Percentiles rank a stretch among this genome's conserved stretches.
Evolutionary conservation across 1,284 basidiomycete species (phyloP).

Genomic region (Moesziomyces sp.): DNA sequence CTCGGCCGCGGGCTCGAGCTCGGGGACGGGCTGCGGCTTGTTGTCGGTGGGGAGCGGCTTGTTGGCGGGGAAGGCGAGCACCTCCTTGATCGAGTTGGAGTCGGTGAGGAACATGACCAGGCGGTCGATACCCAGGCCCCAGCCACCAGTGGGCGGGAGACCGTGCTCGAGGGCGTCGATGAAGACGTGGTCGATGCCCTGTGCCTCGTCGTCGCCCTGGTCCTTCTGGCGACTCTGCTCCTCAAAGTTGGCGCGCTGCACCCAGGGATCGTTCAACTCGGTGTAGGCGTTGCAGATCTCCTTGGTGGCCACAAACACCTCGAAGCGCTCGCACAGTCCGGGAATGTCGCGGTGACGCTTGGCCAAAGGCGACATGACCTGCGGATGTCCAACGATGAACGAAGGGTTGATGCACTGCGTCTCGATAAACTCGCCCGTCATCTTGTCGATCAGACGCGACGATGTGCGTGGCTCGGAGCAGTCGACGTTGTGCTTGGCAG

Average conservation of each 20-base stretch:
- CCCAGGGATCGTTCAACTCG: conserved; percentile 77
- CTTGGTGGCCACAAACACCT: conserved; percentile 97
- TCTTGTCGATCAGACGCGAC: conserved; percentile 95
- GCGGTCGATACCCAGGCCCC: conserved; percentile 61
- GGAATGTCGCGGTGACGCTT: conserved; percentile 66
- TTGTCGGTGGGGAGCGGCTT: conserved; percentile 72
- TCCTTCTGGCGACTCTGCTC: conserved; percentile 93
- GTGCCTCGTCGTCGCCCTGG: conserved; percentile 95
- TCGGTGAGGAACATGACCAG: conserved; percentile 60
- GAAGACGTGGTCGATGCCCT: conserved; percentile 80
- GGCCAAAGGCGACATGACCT: conserved; percentile 98
- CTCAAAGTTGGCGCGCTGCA: conserved; percentile 94
- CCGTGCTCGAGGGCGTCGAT: conserved; percentile 88
- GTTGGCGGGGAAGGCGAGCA: conserved; percentile 88
- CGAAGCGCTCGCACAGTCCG: conserved; percentile 97
- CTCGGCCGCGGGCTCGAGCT: conserved; percentile 28
- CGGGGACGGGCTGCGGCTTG: conserved; percentile 33
- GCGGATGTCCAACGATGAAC: conserved; percentile 96
- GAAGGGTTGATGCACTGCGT: conserved; percentile 94
- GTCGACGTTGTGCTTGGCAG: conserved; percentile 88
- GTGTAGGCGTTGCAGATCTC: conserved; percentile 82
- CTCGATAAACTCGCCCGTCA: conserved; percentile 97
- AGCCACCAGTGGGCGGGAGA: conserved; percentile 92
- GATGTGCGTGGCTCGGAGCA: conserved; percentile 96
- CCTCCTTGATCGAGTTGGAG: conserved; percentile 82